Evolutionary conservation across 306 rosid genomes (phyloP), one percentile per base, ranked within the genome.

Genomic region (Cyamopsis tetragonoloba): DNA sequence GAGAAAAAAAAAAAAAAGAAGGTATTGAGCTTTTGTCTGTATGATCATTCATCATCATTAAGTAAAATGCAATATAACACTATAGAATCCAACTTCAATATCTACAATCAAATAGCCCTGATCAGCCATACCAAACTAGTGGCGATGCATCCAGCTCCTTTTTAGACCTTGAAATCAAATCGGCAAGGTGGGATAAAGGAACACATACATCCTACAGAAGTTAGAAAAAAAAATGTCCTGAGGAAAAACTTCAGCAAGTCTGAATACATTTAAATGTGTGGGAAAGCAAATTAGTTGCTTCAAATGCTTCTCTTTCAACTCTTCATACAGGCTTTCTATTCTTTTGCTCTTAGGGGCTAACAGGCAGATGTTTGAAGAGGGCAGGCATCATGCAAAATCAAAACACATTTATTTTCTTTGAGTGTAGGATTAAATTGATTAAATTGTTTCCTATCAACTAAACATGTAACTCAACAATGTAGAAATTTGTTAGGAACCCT

Each of bases 111-210:
- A 20, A 67, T 62, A 67, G 11, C 70, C 53, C 55, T 46, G 55
- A 74, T 34, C 70, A 66, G 66, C 68, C 78, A 71, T 86, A 92
- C 98, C 97, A 93, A 79, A 83, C 81, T 44, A 89, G 82, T 64
- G 91, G 64, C 1, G 96, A 90, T 42, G 91, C 91, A 80, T 89
- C 95, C 74, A 89, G 73, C 83, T 78, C 82, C 80, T 75, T 74
- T 78, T 93, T 93, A 65, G 97, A 88, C 82, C 68, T 84, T 57
- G 95, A 86, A 71, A 89, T 93, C 71, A 93, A 66, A 64, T 89
- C 95, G 2, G 92, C 96, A 34, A 93, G 98, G 71, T 71, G 86
- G 31, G 98, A 93, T 62, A 93, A 76, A 49, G 98, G 98, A 77
- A 85, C 98, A 49, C 98, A 93, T 44, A 93, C 98, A 27, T 93